A percentile compares a stretch with the other conserved stretches of the same genome.
Conservation (phyloP, 352 stramenopile species). For the Globisporangium canariense region DNA sequence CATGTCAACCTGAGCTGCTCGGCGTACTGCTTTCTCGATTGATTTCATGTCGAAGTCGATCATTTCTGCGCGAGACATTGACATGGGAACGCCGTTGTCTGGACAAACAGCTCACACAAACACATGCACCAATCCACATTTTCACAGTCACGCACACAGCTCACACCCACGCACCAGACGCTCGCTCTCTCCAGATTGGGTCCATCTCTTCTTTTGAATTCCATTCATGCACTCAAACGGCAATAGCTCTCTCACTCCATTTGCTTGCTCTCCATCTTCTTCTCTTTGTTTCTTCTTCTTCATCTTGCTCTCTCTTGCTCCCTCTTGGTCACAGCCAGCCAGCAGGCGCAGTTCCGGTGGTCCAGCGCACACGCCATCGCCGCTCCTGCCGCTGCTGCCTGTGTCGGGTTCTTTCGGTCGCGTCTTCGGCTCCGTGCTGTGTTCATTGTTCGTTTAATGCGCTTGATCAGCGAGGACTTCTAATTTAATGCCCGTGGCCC, state of each 20-base stretch:
- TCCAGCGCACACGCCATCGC: constrained; percentile 5
- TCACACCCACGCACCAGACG: neutral
- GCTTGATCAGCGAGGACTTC: neutral
- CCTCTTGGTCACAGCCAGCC: neutral
- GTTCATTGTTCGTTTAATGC: neutral
- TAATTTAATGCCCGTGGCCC: constrained; percentile 50
- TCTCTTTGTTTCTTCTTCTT: neutral
- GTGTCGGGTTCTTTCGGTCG: neutral
- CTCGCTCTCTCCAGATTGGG: neutral
- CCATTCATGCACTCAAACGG: constrained; percentile 15
- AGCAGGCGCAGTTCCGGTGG: constrained; percentile 14
- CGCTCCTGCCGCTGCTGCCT: constrained; percentile 3
- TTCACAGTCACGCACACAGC: neutral
- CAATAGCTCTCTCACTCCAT: constrained; percentile 3
- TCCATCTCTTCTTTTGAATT: constrained; percentile 15
- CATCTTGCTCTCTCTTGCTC: neutral
- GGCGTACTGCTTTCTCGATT: neutral
- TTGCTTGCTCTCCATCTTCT: neutral
- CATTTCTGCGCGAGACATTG: neutral
- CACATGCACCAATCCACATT: neutral
- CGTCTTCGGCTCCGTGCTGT: constrained; percentile 3
- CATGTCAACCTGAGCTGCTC: too few species aligned
- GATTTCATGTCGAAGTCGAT: neutral
- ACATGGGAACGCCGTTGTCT: neutral
- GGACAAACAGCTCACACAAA: neutral